A percentile compares a stretch with the other conserved stretches of the same genome.
These are phyloP conservation scores for Stereocaulon alpinum DNA, from an alignment of 495 filamentous ascomycete species.

Conservation along the genomic window DNA sequence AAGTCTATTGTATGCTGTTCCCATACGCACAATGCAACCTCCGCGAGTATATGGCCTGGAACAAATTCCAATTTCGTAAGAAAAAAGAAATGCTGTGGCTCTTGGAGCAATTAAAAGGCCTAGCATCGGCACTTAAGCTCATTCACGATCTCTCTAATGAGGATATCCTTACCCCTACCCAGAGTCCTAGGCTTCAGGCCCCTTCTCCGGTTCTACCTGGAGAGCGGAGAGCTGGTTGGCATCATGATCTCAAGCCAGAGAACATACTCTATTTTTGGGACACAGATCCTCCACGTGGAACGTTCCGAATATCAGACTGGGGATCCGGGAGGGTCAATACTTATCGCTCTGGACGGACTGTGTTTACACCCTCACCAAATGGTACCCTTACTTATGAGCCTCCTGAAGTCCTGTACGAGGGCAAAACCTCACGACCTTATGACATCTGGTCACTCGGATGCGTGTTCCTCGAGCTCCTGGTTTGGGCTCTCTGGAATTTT, in stretches of 20 bases:
- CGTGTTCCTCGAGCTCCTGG: slow-evolving; percentile 35
- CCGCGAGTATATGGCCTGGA: slow-evolving; percentile 16
- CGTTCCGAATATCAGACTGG: slow-evolving; percentile 22
- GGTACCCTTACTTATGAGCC: slow-evolving; percentile 34
- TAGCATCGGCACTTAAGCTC: slow-evolving; percentile 16
- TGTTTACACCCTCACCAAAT: not conserved
- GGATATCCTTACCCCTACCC: not conserved
- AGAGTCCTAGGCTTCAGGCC: not conserved
- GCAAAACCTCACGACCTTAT: slow-evolving; percentile 30
- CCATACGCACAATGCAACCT: slow-evolving; percentile 24
- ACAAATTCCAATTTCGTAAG: not conserved
- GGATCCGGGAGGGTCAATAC: slow-evolving; percentile 10
- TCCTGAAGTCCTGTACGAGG: slow-evolving; percentile 34
- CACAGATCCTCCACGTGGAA: not conserved
- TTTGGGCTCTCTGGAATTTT: slow-evolving; percentile 10
- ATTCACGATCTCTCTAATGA: slow-evolving; percentile 18
- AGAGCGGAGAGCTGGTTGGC: slow-evolving; percentile 10
- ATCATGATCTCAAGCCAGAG: slow-evolving; percentile 28
- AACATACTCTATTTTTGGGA: slow-evolving; percentile 28
- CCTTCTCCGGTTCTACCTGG: not conserved
- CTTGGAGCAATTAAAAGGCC: slow-evolving; percentile 18
- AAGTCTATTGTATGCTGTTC: slow-evolving; percentile 22
- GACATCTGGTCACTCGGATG: slow-evolving; percentile 42
- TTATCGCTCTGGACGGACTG: slow-evolving; percentile 6
- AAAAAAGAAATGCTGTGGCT: slow-evolving; percentile 16